Evolutionary conservation across 768 basidiomycete species (phyloP).

Genomic region (Suillus spraguei): DNA sequence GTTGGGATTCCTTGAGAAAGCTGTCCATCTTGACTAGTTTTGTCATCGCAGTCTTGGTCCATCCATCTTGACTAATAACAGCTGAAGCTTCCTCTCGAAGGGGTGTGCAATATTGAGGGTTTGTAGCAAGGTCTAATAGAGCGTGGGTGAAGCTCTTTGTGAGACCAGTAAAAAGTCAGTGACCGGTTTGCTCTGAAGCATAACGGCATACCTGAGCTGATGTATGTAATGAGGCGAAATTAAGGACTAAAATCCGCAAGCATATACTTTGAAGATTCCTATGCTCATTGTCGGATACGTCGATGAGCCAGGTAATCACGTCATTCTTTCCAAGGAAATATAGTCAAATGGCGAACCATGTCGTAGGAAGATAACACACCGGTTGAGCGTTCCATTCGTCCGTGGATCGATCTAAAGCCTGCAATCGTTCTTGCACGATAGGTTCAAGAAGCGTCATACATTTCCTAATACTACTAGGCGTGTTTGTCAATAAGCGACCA

Average conservation of each 20-base stretch:
- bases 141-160: slow-evolving; percentile 39
- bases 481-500: slow-evolving; percentile 36
- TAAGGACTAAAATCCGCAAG: slow-evolving; percentile 38
- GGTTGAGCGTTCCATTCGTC: slow-evolving; percentile 34
- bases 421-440: slow-evolving; percentile 36
- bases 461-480: slow-evolving; percentile 30
- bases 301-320: slow-evolving; percentile 44
- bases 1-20: slow-evolving; percentile 45
- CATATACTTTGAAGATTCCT: slow-evolving; percentile 31
- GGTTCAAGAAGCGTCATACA: slow-evolving; percentile 34
- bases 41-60: slow-evolving; percentile 35
- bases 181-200: not conserved
- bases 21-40: slow-evolving; percentile 43
- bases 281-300: slow-evolving; percentile 29
- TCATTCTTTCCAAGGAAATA: slow-evolving; percentile 33
- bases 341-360: slow-evolving; percentile 7
- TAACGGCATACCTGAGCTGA: slow-evolving; percentile 29
- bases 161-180: slow-evolving; percentile 12
- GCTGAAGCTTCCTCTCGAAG: slow-evolving; percentile 43
- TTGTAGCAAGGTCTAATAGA: slow-evolving; percentile 41
- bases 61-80: slow-evolving; percentile 34
- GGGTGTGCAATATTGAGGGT: slow-evolving; percentile 40
- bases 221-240: slow-evolving; percentile 41
- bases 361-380: slow-evolving; percentile 23
- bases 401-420: slow-evolving; percentile 27